Evolutionary conservation across 1,139 yeast species (phyloP).

Genomic region (Kodamaea alishanica): DNA sequence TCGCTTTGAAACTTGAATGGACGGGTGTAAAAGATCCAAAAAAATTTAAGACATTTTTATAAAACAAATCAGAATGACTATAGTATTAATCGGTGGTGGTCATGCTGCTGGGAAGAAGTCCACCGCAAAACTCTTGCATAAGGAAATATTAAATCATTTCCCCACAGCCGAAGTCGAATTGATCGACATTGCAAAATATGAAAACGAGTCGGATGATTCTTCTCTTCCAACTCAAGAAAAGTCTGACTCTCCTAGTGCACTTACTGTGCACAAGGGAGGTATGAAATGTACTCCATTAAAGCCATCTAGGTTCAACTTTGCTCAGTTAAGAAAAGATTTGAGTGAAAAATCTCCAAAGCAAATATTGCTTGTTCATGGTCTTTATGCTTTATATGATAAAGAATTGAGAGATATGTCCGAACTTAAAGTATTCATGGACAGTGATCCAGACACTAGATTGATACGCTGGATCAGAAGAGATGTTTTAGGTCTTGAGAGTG

Average conservation of each 20-base stretch:
- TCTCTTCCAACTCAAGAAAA: neutral
- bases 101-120: slow-evolving; percentile 65
- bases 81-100: slow-evolving; percentile 70
- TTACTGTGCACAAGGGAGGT: slow-evolving; percentile 23
- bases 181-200: slow-evolving; percentile 26
- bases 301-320: slow-evolving; percentile 43
- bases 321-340: slow-evolving; percentile 19
- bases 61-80: slow-evolving; percentile 12
- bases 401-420: slow-evolving; percentile 56
- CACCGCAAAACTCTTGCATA: slow-evolving; percentile 28
- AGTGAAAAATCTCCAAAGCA: slow-evolving; percentile 14
- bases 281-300: slow-evolving; percentile 22
- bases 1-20: too few relatives aligned
- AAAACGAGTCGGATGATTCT: slow-evolving; percentile 9
- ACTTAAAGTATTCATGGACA: slow-evolving; percentile 73
- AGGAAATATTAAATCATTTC: slow-evolving; percentile 22
- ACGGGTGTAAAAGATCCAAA: too few relatives aligned
- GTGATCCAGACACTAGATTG: slow-evolving; percentile 81
- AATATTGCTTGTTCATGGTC: slow-evolving; percentile 68
- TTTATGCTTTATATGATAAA: slow-evolving; percentile 71
- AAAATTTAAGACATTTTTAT: too few relatives aligned
- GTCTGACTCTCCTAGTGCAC: slow-evolving; percentile 26
- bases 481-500: too few relatives aligned
- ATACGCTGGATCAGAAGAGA: slow-evolving; percentile 66
- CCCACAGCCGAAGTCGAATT: slow-evolving; percentile 25